Conservation (phyloP, 2,329 filamentous ascomycete species). For the Ascochyta clinopodiicola region DNA sequence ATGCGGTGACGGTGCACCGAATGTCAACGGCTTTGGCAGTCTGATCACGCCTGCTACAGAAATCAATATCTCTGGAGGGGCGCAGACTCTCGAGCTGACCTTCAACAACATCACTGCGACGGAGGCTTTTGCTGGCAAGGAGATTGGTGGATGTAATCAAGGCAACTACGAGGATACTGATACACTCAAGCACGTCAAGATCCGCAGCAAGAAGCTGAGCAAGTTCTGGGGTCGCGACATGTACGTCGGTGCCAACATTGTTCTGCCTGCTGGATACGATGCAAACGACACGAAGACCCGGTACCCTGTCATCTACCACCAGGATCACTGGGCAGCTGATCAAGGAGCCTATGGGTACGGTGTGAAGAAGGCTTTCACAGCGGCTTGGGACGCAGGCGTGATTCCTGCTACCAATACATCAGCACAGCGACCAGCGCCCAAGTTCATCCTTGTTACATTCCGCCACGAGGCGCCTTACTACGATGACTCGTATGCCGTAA, state of each 20-base stretch:
- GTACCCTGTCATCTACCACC: conserved; percentile 48
- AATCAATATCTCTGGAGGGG: conserved; percentile 33
- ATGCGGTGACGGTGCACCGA: conserved; percentile 45
- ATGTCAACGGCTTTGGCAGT: conserved; percentile 42
- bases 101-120: conserved; percentile 39
- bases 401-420: conserved; percentile 37
- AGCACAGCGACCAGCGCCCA: conserved; percentile 38
- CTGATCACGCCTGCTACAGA: conserved; percentile 33
- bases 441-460: conserved; percentile 47
- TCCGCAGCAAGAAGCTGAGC: conserved; percentile 47
- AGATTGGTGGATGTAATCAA: conserved; percentile 49
- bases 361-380: conserved; percentile 23
- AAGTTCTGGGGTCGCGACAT: conserved; percentile 47
- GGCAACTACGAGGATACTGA: conserved; percentile 49
- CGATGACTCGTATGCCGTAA: conserved; percentile 50
- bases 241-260: conserved; percentile 48
- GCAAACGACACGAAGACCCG: conserved; percentile 35
- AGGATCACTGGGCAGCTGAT: conserved; percentile 42
- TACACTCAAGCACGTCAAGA: conserved; percentile 46
- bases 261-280: conserved; percentile 46
- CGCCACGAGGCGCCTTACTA: conserved; percentile 50
- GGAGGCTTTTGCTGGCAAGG: conserved; percentile 38
- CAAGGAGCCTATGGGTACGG: conserved; percentile 33
- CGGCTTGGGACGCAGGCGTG: conserved; percentile 41
- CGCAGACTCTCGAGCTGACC: conserved; percentile 39